Evolutionary conservation across 345 rosid species (phyloP), one percentile per base, ranked within the genome.

Genomic region (Sapria himalayana): DNA sequence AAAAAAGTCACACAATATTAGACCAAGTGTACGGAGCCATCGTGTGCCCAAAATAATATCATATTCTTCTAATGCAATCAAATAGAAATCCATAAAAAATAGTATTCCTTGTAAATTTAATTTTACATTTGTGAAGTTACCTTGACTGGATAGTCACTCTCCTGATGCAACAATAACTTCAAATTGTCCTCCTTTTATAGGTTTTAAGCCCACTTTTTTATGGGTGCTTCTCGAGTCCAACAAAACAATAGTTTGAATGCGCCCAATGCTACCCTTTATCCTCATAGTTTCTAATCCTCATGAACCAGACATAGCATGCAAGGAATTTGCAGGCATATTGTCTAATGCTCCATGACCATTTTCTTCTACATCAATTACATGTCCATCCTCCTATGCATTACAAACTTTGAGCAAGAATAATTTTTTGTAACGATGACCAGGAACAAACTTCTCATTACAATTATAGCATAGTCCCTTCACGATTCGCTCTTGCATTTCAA

Each of bases 111-210:
- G 45, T 7, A 41, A 7, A 23, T 22, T 4, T 20, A 41, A 5
- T 23, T 41, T 22, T 1, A 41, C 20, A 3, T 23, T 15, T 0
- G 4, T 14, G 3, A n/a, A 24, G 4, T 23, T 23, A 13, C 32
- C 32, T 14, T 2, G 20, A 23, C 7, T 41, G 3, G 18, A 13
- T 17, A 41, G 3, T 2, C 8, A 17, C 13, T 39, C 43, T 2
- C 43, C 43, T 11, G 16, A 22, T 6, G 43, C 43, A 15, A 39
- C 27, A 8, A 39, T 39, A 1, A 39, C 43, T 39, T 39, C 43
- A 12, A 20, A 39, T 18, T 20, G 24, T 2, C 23, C 43, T n/a
- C 17, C 29, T 10, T 8, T 15, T 4, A 21, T n/a, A n/a, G 29
- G 43, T 3, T 2, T 25, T 22, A 39, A 39, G 2, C 29, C 29